These are phyloP conservation scores for Apodospora peruviana DNA, from an alignment of 495 filamentous ascomycete species.

Conservation along the genomic window DNA sequence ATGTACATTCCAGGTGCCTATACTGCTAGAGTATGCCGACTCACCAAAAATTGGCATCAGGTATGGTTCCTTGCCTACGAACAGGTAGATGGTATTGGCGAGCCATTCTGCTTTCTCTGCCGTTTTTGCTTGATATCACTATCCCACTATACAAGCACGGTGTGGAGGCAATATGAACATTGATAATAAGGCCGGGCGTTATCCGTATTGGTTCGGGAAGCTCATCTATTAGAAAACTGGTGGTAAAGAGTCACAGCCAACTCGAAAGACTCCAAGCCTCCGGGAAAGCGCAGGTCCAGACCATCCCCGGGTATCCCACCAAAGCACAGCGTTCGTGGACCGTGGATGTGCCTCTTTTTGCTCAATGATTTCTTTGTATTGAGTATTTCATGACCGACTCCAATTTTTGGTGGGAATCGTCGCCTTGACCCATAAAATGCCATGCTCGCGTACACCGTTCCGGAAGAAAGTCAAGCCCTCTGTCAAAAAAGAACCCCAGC, in stretches of 20 bases:
- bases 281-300: background rate
- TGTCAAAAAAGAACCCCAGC: conserved; percentile 24
- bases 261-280: background rate
- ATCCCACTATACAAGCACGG: background rate
- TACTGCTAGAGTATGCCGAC: no score
- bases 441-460: conserved; percentile 38
- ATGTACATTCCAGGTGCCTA: no score
- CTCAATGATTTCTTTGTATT: conserved; percentile 29
- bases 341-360: background rate
- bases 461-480: conserved; percentile 35
- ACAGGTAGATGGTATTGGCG: no score
- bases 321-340: background rate
- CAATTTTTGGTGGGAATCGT: conserved; percentile 32
- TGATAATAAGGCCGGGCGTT: background rate
- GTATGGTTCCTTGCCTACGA: no score
- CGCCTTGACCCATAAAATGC: conserved; percentile 35
- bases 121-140: no score
- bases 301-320: conserved; percentile 12
- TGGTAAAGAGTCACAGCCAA: background rate
- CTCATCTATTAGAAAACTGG: background rate
- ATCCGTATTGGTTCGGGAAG: background rate
- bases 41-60: no score
- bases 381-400: conserved; percentile 32
- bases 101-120: no score
- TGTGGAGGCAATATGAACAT: background rate